A percentile compares a stretch with the other conserved stretches of the same genome.
Conservation (phyloP, 805 yeast genomes). For the Ogataea siamensis region DNA sequence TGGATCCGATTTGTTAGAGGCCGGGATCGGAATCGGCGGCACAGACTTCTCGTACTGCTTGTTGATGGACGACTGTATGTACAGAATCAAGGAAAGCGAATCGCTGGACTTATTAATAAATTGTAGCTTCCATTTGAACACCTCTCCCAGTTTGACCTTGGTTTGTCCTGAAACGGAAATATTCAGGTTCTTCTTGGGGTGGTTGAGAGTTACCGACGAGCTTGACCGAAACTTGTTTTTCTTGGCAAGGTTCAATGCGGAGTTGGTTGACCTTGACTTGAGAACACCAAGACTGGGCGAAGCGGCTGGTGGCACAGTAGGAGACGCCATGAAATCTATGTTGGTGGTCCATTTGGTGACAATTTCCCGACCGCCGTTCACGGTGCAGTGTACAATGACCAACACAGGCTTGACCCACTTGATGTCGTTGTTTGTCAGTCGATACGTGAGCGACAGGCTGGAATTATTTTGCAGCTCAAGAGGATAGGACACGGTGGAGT, state of each 20-base stretch:
- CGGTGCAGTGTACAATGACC: slow-evolving; percentile 23
- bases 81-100: slow-evolving; percentile 52
- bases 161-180: slow-evolving; percentile 64
- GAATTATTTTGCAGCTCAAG: slow-evolving; percentile 25
- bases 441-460: slow-evolving; percentile 27
- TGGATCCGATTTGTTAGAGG: slow-evolving; percentile 23
- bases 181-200: slow-evolving; percentile 35
- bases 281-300: slow-evolving; percentile 25
- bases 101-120: slow-evolving; percentile 58
- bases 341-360: slow-evolving; percentile 39
- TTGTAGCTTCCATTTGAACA: slow-evolving; percentile 61
- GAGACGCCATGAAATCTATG: slow-evolving; percentile 30
- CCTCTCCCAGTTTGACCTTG: slow-evolving; percentile 56
- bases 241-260: slow-evolving; percentile 23
- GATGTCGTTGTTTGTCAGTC: slow-evolving; percentile 27
- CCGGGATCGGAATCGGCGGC: slow-evolving; percentile 36
- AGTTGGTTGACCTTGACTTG: slow-evolving; percentile 17
- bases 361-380: slow-evolving; percentile 22
- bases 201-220: slow-evolving; percentile 24
- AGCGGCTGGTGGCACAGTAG: slow-evolving; percentile 16
- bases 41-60: slow-evolving; percentile 37
- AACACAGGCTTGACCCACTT: slow-evolving; percentile 28
- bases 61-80: slow-evolving; percentile 37
- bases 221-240: slow-evolving; percentile 22
- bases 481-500: slow-evolving; percentile 30